These are phyloP conservation scores for Trametes cubensis DNA, from an alignment of 768 basidiomycete species.

Conservation along the genomic window DNA sequence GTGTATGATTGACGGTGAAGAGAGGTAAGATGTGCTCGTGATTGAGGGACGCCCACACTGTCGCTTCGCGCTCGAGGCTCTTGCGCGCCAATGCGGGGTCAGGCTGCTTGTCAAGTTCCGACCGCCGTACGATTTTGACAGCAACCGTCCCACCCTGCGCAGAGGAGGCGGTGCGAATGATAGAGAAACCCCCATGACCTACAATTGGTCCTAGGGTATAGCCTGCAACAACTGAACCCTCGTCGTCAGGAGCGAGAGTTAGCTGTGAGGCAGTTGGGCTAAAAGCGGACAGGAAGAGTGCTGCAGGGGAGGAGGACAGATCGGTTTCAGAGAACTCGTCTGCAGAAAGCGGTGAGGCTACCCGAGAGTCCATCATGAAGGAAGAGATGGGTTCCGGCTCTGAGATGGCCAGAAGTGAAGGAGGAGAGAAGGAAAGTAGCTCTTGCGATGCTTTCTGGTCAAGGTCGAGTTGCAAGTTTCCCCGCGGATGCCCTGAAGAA, in stretches of 20 bases:
- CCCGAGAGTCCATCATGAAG: conserved; percentile 4
- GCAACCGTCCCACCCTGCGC: conserved; percentile 69
- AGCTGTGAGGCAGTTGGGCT: conserved; percentile 38
- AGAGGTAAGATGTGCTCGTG: conserved; percentile 90
- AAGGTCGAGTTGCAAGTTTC: conserved; percentile 4
- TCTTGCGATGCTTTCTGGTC: conserved; percentile 24
- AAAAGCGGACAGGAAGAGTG: conserved; percentile 72
- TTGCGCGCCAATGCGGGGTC: conserved; percentile 52
- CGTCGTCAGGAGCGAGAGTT: conserved; percentile 53
- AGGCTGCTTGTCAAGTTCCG: conserved; percentile 55
- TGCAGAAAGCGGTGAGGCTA: conserved; percentile 9
- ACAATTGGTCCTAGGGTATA: conserved; percentile 78
- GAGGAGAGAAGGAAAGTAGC: conserved; percentile 12
- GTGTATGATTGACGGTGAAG: conserved; percentile 61
- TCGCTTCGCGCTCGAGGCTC: conserved; percentile 69
- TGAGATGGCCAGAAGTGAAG: conserved; percentile 16
- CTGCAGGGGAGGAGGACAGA: conserved; percentile 62
- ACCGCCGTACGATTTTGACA: conserved; percentile 77
- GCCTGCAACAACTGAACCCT: conserved; percentile 66
- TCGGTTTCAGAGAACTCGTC: conserved; percentile 16
- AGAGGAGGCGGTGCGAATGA: conserved; percentile 69
- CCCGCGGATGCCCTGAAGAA: background rate
- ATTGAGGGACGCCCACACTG: conserved; percentile 72
- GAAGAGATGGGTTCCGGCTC: conserved; percentile 15
- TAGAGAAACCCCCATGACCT: conserved; percentile 81